Percentiles rank a stretch among this genome's conserved stretches.
These are phyloP conservation scores for Physcomitrellopsis africana DNA, from an alignment of 225 moss, liverwort and hornwort genomes.

Conservation along the genomic window DNA sequence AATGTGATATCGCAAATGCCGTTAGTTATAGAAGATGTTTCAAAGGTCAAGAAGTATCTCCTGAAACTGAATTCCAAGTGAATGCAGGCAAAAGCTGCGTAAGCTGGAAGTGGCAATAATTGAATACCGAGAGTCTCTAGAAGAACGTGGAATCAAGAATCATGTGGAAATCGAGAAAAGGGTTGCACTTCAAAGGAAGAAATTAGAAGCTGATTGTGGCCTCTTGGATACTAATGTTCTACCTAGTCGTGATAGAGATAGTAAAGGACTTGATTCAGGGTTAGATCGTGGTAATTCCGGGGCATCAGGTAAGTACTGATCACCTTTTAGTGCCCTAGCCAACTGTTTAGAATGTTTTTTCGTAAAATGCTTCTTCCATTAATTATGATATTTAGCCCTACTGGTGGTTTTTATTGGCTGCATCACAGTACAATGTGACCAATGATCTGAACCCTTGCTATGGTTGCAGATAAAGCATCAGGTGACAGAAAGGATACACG, in stretches of 20 bases:
- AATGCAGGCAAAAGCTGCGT: constrained; percentile 92
- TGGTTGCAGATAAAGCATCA: constrained; percentile 71
- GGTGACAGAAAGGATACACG: constrained; percentile 83
- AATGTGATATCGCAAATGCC: constrained; percentile 1
- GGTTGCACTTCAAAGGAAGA: constrained; percentile 81
- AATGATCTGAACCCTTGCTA: constrained; percentile 6
- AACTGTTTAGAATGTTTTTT: not conserved
- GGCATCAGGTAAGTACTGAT: constrained; percentile 59
- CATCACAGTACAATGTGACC: constrained; percentile 12
- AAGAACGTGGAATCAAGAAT: constrained; percentile 90
- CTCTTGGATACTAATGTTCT: constrained; percentile 69
- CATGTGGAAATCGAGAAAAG: constrained; percentile 88
- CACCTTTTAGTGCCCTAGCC: not conserved
- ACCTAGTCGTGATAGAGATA: constrained; percentile 68
- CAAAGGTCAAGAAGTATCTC: not conserved
- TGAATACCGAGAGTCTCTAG: constrained; percentile 93
- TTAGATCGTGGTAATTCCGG: constrained; percentile 65
- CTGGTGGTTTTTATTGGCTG: not conserved
- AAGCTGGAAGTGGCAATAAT: constrained; percentile 94
- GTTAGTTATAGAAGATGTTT: not conserved
- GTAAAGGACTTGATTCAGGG: constrained; percentile 69
- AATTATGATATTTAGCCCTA: not conserved
- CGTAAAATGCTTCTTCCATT: not conserved
- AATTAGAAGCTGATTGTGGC: constrained; percentile 83
- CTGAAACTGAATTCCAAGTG: constrained; percentile 17